Percentiles rank a stretch among this genome's conserved stretches.
phyloP scores from a whole-genome alignment of 2,329 filamentous ascomycete genomes.

The Diaporthe caulivora region DNA sequence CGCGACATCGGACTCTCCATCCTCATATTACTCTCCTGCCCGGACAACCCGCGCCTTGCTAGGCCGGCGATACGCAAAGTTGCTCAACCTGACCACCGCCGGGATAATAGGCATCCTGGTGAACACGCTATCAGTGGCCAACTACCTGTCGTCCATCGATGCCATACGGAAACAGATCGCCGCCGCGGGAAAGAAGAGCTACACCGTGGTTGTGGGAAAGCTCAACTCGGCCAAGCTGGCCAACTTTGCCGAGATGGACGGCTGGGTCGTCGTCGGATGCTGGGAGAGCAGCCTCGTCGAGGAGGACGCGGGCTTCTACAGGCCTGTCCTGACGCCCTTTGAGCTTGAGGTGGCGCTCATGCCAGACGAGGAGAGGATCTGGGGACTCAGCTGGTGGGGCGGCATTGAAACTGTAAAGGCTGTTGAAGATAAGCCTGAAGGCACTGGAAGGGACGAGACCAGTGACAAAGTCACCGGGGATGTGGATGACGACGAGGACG shows the following conservation, averaged over 20 bases:
- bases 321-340: constrained; percentile 93
- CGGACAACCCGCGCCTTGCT: constrained; percentile 68
- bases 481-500: constrained; percentile 74
- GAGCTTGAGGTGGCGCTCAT: constrained; percentile 85
- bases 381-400: constrained; percentile 90
- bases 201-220: constrained; percentile 96
- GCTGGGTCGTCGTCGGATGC: constrained; percentile 97
- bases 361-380: constrained; percentile 81
- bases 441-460: constrained; percentile 38
- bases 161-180: constrained; percentile 80
- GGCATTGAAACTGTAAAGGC: constrained; percentile 81
- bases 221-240: constrained; percentile 95
- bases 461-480: constrained; percentile 42
- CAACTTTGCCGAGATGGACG: constrained; percentile 95
- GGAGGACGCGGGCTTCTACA: constrained; percentile 84
- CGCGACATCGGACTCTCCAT: constrained; percentile 64
- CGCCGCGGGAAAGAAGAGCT: constrained; percentile 90
- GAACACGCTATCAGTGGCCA: constrained; percentile 92
- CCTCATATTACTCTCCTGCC: constrained; percentile 62
- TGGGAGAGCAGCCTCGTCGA: constrained; percentile 97
- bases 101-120: constrained; percentile 94
- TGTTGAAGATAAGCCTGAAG: constrained; percentile 45
- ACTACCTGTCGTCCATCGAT: constrained; percentile 86
- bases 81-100: constrained; percentile 83
- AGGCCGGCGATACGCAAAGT: constrained; percentile 87